Evolutionary conservation across 345 rosid genomes (phyloP), one percentile per base, ranked within the genome.

Genomic region (Lenwebbia sp.): DNA sequence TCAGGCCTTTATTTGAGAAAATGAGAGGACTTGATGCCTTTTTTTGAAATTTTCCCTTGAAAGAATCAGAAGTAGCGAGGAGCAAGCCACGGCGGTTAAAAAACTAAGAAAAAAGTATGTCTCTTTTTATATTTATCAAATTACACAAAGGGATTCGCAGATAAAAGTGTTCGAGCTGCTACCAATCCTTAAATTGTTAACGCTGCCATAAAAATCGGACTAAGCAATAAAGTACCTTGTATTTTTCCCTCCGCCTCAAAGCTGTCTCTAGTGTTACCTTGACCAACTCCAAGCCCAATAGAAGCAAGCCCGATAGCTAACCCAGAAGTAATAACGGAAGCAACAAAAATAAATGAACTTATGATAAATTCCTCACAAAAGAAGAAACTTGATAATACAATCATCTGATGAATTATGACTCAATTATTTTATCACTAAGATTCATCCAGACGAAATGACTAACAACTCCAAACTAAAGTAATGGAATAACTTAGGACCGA

Each of bases 231-330:
- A 0, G 6, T 65, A 1, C 12, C 13, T 33, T 1, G 0, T 19
- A 70, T 70, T 70, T 70, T 70, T 21, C 44, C 40, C 25, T 33
- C 13, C 0, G 3, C 44, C 47, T 70, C 9, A 49, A 25, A 33
- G 44, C 44, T 17, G 6, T 19, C 58, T 62, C 41, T 28, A 30
- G 56, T 51, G 83, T 51, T 85, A 84, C 81, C 83, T 85, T 78
- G 40, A 85, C 78, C 87, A 83, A 54, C 85, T 76, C 83, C 84
- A 33, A 74, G 75, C 53, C 65, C 84, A 75, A 85, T 82, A 82
- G 84, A 89, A 89, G 89, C 84, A 83, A 87, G 83, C 83, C 86
- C 49, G 0, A 82, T 52, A 70, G 26, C 75, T 54, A 82, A 22
- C 76, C 70, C 83, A 85, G 6, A 25, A 86, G 52, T 83, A 78